Evolutionary conservation across 139 green algal species (phyloP).

Genomic region (Chlorella sp.): DNA sequence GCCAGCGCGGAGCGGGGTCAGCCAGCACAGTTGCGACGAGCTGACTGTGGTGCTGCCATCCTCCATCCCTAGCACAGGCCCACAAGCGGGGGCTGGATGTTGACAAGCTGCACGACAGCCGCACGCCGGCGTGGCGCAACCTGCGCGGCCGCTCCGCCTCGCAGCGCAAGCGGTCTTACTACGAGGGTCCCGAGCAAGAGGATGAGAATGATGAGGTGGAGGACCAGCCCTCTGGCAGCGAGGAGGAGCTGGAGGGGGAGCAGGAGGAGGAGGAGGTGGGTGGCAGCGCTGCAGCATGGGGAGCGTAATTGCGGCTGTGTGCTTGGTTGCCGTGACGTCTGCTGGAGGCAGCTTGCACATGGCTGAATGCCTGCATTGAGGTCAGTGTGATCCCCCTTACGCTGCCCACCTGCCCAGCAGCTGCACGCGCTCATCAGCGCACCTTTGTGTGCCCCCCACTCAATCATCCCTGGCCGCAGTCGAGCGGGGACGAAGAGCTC

Average conservation of each 20-base stretch:
- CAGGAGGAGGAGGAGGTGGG: slow-evolving; percentile 27
- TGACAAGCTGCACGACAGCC: slow-evolving; percentile 11
- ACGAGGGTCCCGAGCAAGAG: slow-evolving; percentile 8
- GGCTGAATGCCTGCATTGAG: no score
- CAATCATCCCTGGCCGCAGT: background rate
- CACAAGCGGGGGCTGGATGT: slow-evolving; percentile 39
- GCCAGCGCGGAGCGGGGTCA: no score
- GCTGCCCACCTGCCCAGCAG: no score
- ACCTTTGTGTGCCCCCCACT: no score
- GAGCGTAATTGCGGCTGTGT: no score
- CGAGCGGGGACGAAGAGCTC: background rate
- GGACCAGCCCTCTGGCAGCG: slow-evolving; percentile 26
- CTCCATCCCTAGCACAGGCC: background rate
- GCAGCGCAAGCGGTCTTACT: slow-evolving; percentile 25
- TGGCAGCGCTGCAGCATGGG: background rate
- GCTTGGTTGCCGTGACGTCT: background rate
- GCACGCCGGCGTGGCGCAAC: slow-evolving; percentile 37
- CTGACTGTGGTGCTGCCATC: background rate
- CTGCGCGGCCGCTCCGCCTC: background rate
- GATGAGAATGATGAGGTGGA: slow-evolving; percentile 38
- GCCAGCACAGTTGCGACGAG: no score
- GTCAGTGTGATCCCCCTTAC: background rate
- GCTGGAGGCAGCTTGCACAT: slow-evolving; percentile 2
- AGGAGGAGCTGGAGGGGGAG: slow-evolving; percentile 8
- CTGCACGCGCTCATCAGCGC: no score